Base-by-base conservation (phyloP, 2,329 filamentous ascomycete genomes). In the Fusarium odoratissimum region DNA sequence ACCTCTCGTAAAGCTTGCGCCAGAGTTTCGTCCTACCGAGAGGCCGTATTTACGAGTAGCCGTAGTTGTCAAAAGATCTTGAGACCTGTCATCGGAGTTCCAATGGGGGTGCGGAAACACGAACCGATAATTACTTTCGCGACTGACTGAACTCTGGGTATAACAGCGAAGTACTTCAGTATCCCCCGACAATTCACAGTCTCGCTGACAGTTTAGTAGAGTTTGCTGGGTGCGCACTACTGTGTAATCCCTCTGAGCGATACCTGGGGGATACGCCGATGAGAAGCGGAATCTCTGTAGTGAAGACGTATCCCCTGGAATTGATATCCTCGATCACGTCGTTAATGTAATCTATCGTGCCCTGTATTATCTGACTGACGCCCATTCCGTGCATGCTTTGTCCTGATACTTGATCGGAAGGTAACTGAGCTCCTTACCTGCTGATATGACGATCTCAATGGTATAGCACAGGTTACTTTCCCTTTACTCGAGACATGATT, bases 331-430 rank as follows among this genome's bases (percentile, higher is more conserved):
- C 8, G n/a, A 17, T 4, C 21, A 12, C 28, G 19, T 9, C 21
- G 2, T 17, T 7, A 3, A 11, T 6, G 2, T 8, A 17, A 31
- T 17, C 6, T 9, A n/a, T 13, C 14, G 14, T 17, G 28, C 4
- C 7, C 5, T 48, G 4, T 6, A 23, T n/a, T 5, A 4, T 13
- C 16, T 19, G 3, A 8, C 21, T 31, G 7, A 17, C 6, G 7
- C 17, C 14, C 9, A 2, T 2, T 3, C 10, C 14, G 3, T 12
- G 5, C 0, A 9, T 31, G 7, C 3, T 31, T 12, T 12, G 5
- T 48, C 12, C 21, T 9, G 7, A 17, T 16, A 17, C 14, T 9
- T 31, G 10, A 31, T 48, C 8, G 21, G 7, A 11, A 23, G 28
- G 11, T 13, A 9, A 14, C 2, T 33, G 11, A 4, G 16, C 5